Base-by-base conservation (phyloP, 1,284 basidiomycete species). In the Ustilago cynodontis region DNA sequence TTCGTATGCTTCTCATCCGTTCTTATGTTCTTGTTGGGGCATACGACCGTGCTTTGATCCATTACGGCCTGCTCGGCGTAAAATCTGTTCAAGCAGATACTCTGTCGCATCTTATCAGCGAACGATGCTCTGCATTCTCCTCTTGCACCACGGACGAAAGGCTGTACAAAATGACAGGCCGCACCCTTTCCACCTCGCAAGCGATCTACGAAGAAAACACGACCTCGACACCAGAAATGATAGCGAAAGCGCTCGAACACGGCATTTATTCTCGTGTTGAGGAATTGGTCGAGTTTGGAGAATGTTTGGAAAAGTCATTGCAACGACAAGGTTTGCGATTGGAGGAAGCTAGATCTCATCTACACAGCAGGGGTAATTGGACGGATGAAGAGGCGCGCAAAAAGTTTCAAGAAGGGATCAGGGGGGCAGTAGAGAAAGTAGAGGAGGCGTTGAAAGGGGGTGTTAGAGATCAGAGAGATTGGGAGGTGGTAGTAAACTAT, bases 281-380 rank as follows among this genome's bases (percentile, higher is more conserved):
- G 29, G 80, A 82, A 49, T 79, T 82, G 51, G 65, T 82, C 47
- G 77, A 80, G 3, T 82, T 82, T 52, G 71, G 65, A 18, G 60
- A 80, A 57, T 59, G 66, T 50, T 22, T 82, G 20, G 72, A 80
- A 16, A 20, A 71, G 2, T 82, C 80, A 4, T 28, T 79, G 50
- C 70, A 78, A 31, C 54, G 75, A 2, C 77, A 77, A 60, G 50
- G 78, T 35, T 24, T 63, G 41, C 24, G 68, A 1, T 35, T 78
- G 53, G 77, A 79, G 41, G 65, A 72, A 51, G 66, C 65, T 26
- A 62, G 71, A 10, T 50, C 69, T 35, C 62, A 72, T 39, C 33
- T 77, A 45, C 61, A 53, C 18, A 67, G 62, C 33, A 35, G 68
- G 4, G 50, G 26, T 20, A 71, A 71, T 24, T 70, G 56, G 16